Percentiles rank a stretch among this genome's conserved stretches.
These are phyloP conservation scores for Ceratopteris richardii DNA, from an alignment of 75 land plant genomes.

Conservation along the genomic window DNA sequence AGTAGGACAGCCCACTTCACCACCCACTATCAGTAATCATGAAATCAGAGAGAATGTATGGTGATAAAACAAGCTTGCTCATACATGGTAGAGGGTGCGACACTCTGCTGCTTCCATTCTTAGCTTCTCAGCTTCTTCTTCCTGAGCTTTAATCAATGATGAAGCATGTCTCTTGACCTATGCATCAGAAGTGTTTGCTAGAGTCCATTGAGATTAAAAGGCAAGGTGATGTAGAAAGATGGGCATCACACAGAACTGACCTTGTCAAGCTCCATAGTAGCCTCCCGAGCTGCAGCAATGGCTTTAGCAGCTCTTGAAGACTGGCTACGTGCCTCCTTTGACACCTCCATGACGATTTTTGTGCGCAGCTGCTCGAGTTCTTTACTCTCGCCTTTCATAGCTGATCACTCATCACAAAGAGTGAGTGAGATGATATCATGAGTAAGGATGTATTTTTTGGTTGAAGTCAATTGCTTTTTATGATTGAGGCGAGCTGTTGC, in stretches of 20 bases:
- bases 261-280: constrained; percentile 34
- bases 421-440: background rate
- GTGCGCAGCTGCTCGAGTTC: constrained; percentile 24
- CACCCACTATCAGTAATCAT: too few species aligned
- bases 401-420: constrained; percentile 11
- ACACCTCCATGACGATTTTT: constrained; percentile 17
- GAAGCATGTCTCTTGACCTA: constrained; percentile 31
- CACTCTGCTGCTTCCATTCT: constrained; percentile 21
- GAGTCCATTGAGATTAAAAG: too few species aligned
- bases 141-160: constrained; percentile 23
- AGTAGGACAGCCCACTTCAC: too few species aligned
- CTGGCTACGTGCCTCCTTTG: constrained; percentile 19
- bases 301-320: constrained; percentile 27
- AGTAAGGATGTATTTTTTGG: too few species aligned
- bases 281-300: constrained; percentile 27
- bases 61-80: background rate
- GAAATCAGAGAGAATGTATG: background rate
- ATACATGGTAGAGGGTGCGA: constrained; percentile 27
- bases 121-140: constrained; percentile 22
- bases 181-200: too few species aligned
- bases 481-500: too few species aligned
- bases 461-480: background rate
- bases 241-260: background rate
- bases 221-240: too few species aligned
- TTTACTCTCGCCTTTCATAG: constrained; percentile 4